Percentiles rank a stretch among this genome's conserved stretches.
phyloP scores from a whole-genome alignment of 768 basidiomycete species.

The Mrakia blollopis region DNA sequence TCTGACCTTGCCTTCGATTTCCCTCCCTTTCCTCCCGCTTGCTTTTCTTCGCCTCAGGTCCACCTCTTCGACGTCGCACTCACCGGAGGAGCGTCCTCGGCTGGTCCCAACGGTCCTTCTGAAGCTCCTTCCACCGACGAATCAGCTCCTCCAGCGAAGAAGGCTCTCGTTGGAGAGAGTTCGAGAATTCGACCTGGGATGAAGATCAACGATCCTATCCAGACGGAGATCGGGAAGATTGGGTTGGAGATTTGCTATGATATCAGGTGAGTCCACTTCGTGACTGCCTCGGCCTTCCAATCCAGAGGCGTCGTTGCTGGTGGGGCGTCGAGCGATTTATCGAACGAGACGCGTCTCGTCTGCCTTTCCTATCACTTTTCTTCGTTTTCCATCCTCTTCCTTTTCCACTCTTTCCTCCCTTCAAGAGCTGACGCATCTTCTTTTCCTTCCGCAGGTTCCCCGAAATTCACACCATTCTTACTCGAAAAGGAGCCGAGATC shows the following conservation, averaged over 20 bases:
- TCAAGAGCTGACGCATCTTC: background rate
- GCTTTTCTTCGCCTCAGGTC: constrained; percentile 33
- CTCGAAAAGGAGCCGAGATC: constrained; percentile 37
- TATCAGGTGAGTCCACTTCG: constrained; percentile 34
- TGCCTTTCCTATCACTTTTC: background rate
- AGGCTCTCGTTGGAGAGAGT: constrained; percentile 38
- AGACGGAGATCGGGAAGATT: constrained; percentile 36
- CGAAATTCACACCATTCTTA: constrained; percentile 39
- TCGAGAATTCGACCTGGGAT: constrained; percentile 37
- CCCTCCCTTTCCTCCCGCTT: background rate
- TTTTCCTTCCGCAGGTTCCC: constrained; percentile 36
- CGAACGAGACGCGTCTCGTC: no score
- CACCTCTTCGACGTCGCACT: constrained; percentile 42
- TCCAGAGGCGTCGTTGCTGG: no score
- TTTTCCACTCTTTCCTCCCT: background rate
- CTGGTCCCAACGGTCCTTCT: constrained; percentile 30
- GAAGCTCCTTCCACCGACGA: background rate
- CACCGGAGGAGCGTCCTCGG: constrained; percentile 24
- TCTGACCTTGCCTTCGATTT: background rate
- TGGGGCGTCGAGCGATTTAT: no score
- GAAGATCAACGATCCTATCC: constrained; percentile 35
- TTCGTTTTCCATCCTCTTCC: background rate
- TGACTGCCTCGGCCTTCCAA: background rate
- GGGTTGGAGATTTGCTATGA: constrained; percentile 44
- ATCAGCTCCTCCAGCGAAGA: constrained; percentile 24